These are phyloP conservation scores for Lavandula angustifolia DNA, from an alignment of 257 asterid species.

Conservation along the genomic window DNA sequence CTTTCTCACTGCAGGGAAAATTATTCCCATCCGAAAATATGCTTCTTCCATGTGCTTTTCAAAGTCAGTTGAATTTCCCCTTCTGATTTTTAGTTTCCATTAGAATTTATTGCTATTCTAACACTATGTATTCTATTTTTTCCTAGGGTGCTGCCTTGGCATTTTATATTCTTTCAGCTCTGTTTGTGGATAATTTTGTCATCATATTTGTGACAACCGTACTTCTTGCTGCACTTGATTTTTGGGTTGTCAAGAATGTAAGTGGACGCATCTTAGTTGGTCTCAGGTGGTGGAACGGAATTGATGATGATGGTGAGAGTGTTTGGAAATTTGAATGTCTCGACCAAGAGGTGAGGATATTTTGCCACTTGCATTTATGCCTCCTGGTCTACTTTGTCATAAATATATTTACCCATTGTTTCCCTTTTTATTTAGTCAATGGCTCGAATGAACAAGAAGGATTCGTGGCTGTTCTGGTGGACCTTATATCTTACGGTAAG, in stretches of 20 bases:
- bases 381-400: slow-evolving; percentile 8
- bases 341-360: slow-evolving; percentile 57
- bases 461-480: slow-evolving; percentile 99
- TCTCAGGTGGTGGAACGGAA: slow-evolving; percentile 99
- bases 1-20: slow-evolving; percentile 58
- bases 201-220: slow-evolving; percentile 92
- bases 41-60: slow-evolving; percentile 93
- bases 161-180: slow-evolving; percentile 87
- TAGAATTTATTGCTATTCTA: slow-evolving; percentile 23
- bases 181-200: slow-evolving; percentile 82
- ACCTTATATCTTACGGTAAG: slow-evolving; percentile 87
- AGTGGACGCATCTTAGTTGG: slow-evolving; percentile 98
- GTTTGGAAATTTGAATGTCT: slow-evolving; percentile 95
- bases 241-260: slow-evolving; percentile 98
- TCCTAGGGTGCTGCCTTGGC: slow-evolving; percentile 90
- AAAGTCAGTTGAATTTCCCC: slow-evolving; percentile 51
- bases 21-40: slow-evolving; percentile 88
- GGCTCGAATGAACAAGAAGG: slow-evolving; percentile 98
- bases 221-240: slow-evolving; percentile 89
- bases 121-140: slow-evolving; percentile 31
- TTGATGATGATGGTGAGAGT: slow-evolving; percentile 83
- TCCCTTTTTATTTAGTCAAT: slow-evolving; percentile 55
- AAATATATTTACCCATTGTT: slow-evolving; percentile 23
- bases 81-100: slow-evolving; percentile 33
- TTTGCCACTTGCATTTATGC: slow-evolving; percentile 11